Evolutionary conservation across 192 early-diverging fungal species (phyloP).

Genomic region (Backusella sp.): DNA sequence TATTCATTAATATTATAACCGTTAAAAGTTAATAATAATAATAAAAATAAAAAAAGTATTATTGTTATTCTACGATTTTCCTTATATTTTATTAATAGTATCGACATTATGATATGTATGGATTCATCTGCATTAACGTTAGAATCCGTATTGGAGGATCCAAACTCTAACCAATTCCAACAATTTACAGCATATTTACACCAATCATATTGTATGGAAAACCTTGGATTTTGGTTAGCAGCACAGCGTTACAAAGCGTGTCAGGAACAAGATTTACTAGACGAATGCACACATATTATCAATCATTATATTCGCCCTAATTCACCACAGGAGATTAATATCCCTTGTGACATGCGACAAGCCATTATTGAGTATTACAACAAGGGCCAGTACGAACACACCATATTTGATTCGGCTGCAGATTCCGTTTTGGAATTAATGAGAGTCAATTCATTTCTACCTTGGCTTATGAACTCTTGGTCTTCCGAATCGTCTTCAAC

Average conservation of each 20-base stretch:
- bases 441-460: slow-evolving; percentile 35
- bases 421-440: slow-evolving; percentile 32
- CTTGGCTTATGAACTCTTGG: slow-evolving; percentile 18
- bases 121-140: neutral
- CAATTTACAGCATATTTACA: slow-evolving; percentile 27
- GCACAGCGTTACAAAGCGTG: slow-evolving; percentile 25
- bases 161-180: neutral
- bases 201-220: slow-evolving; percentile 39
- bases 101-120: neutral
- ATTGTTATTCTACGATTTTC: neutral
- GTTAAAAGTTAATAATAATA: neutral
- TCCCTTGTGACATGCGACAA: slow-evolving; percentile 34
- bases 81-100: neutral
- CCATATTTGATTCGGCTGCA: slow-evolving; percentile 17
- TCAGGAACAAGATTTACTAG: neutral
- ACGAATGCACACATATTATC: slow-evolving; percentile 19
- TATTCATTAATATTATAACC: neutral
- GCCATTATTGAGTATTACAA: slow-evolving; percentile 17
- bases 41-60: neutral
- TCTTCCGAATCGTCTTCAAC: neutral
- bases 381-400: slow-evolving; percentile 16
- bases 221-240: slow-evolving; percentile 41
- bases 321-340: slow-evolving; percentile 33
- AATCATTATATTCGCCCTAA: slow-evolving; percentile 21
- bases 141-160: slow-evolving; percentile 14